Percentiles rank a stretch among this genome's conserved stretches.
Evolutionary conservation across 164 flowering plant species (phyloP).

Genomic region (Vitis rotundifolia): DNA sequence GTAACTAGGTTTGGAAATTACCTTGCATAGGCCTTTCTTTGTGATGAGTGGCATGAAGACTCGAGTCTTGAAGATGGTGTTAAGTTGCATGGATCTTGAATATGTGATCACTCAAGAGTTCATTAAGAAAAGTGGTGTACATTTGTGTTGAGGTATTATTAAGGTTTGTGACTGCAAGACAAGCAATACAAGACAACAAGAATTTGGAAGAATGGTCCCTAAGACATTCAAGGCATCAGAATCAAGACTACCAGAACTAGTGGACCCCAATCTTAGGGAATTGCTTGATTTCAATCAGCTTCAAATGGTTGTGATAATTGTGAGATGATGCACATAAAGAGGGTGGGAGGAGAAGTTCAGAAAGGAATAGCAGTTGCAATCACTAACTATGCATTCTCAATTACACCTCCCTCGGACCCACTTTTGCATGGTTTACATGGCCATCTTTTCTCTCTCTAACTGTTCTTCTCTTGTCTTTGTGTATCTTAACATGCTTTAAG

Average conservation of each 20-base stretch:
- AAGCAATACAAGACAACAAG: constrained; percentile 76
- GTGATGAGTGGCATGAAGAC: constrained; percentile 86
- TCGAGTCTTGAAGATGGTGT: constrained; percentile 93
- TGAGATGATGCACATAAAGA: constrained; percentile 87
- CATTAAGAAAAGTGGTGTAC: constrained; percentile 93
- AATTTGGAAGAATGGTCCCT: constrained; percentile 91
- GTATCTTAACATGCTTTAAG: no score
- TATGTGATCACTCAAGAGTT: constrained; percentile 86
- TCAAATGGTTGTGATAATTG: constrained; percentile 56
- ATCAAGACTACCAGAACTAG: constrained; percentile 61
- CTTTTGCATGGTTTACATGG: no score
- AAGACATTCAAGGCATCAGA: constrained; percentile 52
- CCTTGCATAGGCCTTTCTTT: constrained; percentile 88
- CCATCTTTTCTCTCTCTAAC: no score
- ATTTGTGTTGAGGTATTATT: constrained; percentile 88
- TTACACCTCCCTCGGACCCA: no score
- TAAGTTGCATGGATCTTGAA: constrained; percentile 96
- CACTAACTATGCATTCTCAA: no score
- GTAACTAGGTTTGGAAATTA: constrained; percentile 97
- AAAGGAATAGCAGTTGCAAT: no score
- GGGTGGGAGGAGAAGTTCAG: constrained; percentile 18
- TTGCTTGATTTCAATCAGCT: constrained; percentile 80
- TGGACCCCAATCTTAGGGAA: constrained; percentile 67
- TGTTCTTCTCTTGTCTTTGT: no score
- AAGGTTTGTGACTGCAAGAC: constrained; percentile 74